Evolutionary conservation across 2,329 filamentous ascomycete genomes (phyloP), one percentile per base, ranked within the genome.

Genomic region (Aspergillus costaricaensis): DNA sequence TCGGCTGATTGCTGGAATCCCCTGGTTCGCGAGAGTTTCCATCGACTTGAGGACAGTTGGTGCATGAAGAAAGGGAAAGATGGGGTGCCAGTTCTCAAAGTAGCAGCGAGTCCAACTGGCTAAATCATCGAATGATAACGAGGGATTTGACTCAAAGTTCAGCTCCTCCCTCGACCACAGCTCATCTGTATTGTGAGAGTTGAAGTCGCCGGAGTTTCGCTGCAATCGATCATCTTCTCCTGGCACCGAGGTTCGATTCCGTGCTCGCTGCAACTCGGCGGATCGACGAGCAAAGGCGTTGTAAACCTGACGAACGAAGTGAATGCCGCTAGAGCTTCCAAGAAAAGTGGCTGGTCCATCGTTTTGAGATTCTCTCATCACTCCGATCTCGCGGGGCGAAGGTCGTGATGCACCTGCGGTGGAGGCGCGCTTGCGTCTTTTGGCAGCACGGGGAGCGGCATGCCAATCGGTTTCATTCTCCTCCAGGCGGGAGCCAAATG

Each of bases 281-380:
- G 71, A 71, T 38, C 72, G 68, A 53, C 73, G 74, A 2, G 79
- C 72, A 30, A 86, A 76, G 1, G 82, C 78, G 32, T 80, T 72
- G 44, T 85, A 84, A 1, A 86, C 84, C 19, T 81, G 80, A 5
- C 82, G 79, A 36, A 86, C 82, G 65, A 86, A 86, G 65, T 85
- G 80, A n/a, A 86, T 85, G 1, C 84, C 84, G 61, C 83, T 85
- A 15, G 82, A 81, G 54, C 83, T 85, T 4, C 84, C 84, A 4
- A 86, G 79, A 58, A 86, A 86, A 0, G 81, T 82, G 14, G 83
- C 80, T 3, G 79, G 79, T 21, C 78, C 80, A 30, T 79, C 75
- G 27, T 77, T 77, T 63, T 82, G 80, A 5, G 32, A 36, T 36
- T 36, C 32, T 60, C 83, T 78, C 82, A 86, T 85, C 58, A 84